Conservation (phyloP, 768 basidiomycete genomes). For the Dentipellis fragilis region DNA sequence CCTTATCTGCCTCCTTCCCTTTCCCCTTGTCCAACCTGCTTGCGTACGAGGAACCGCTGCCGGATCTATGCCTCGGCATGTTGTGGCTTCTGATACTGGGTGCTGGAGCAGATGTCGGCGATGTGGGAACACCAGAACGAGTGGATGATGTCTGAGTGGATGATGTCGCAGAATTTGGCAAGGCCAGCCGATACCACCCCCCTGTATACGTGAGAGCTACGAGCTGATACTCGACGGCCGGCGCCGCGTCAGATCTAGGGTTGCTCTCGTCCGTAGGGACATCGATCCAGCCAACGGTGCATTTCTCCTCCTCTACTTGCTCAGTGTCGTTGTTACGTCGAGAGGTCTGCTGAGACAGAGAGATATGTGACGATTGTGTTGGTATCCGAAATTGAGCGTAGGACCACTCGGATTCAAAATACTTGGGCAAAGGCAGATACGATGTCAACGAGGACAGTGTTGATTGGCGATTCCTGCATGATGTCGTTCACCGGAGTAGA, state of each 20-base stretch:
- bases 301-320: conserved; percentile 73
- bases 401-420: conserved; percentile 95
- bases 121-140: conserved; percentile 12
- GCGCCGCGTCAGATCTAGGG: conserved; percentile 12
- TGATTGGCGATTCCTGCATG: conserved; percentile 72
- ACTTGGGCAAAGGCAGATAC: conserved; percentile 77
- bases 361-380: conserved; percentile 72
- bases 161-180: conserved; percentile 29
- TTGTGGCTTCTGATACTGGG: conserved; percentile 25
- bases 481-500: background rate
- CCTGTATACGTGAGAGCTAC: conserved; percentile 81
- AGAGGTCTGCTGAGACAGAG: conserved; percentile 57
- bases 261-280: conserved; percentile 30
- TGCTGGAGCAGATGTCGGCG: conserved; percentile 15
- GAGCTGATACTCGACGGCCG: conserved; percentile 53
- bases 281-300: conserved; percentile 80
- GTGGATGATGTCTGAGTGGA: background rate
- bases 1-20: conserved; percentile 51
- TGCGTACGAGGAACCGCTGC: conserved; percentile 44
- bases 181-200: conserved; percentile 82
- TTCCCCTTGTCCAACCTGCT: conserved; percentile 42
- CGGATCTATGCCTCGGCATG: conserved; percentile 34
- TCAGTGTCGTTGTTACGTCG: conserved; percentile 42
- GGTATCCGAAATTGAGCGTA: conserved; percentile 90
- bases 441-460: conserved; percentile 71